Conservation (phyloP, 495 filamentous ascomycete species). For the Penicillium canariense region DNA sequence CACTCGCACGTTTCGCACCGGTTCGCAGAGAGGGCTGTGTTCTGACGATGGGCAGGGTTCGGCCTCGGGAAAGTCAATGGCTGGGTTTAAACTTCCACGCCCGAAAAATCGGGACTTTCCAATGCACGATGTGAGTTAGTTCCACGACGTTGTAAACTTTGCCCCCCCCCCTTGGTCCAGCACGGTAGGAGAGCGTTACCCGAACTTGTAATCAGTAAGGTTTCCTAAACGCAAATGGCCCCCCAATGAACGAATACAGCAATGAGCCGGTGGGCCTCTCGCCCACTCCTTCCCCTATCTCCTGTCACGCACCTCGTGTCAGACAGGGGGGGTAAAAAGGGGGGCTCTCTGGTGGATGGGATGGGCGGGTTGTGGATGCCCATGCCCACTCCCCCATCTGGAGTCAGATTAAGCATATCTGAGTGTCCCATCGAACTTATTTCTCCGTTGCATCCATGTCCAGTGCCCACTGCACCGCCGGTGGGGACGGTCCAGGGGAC, state of each 20-base stretch:
- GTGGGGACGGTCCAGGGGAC: slow-evolving; percentile 21
- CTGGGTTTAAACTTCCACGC: neutral
- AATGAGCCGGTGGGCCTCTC: neutral
- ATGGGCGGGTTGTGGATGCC: neutral
- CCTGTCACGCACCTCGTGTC: slow-evolving; percentile 1
- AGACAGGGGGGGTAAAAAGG: neutral
- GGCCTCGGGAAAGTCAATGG: neutral
- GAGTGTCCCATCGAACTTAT: slow-evolving; percentile 26
- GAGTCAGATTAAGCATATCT: slow-evolving; percentile 38
- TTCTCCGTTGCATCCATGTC: slow-evolving; percentile 34
- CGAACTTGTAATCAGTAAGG: neutral
- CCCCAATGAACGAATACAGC: neutral
- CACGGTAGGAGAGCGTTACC: too few species aligned
- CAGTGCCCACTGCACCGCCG: slow-evolving; percentile 27
- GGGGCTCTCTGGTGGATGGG: neutral
- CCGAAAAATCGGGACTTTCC: neutral
- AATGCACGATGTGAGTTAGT: slow-evolving; percentile 2
- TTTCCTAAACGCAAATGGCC: neutral
- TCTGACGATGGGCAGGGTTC: neutral
- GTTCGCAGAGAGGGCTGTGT: slow-evolving; percentile 1
- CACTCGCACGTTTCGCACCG: neutral
- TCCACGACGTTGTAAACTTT: slow-evolving; percentile 6
- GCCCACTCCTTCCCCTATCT: neutral
- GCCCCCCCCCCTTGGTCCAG: too few species aligned
- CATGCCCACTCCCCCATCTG: slow-evolving; percentile 19